A percentile compares a stretch with the other conserved stretches of the same genome.
phyloP scores from a whole-genome alignment of 352 stramenopile genomes.

The Globisporangium echinulatum region DNA sequence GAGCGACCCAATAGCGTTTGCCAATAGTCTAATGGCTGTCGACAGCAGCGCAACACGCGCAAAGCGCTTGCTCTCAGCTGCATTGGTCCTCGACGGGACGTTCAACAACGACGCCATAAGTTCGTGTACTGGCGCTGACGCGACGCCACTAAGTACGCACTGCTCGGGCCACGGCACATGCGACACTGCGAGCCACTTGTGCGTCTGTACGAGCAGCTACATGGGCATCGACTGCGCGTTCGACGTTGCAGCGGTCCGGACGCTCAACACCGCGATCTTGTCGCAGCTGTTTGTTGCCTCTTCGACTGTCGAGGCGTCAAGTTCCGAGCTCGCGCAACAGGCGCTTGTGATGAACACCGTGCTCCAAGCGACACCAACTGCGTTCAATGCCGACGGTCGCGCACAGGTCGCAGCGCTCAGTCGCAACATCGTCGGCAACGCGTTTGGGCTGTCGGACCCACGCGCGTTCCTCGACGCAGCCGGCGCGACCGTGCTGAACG shows the following conservation, averaged over 20 bases:
- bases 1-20: conserved; percentile 30
- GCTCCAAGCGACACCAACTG: conserved; percentile 25
- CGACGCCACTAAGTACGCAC: background rate
- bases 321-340: conserved; percentile 43
- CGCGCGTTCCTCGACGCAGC: conserved; percentile 34
- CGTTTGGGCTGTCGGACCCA: conserved; percentile 31
- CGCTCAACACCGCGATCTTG: conserved; percentile 39
- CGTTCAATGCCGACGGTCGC: conserved; percentile 27
- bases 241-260: conserved; percentile 23
- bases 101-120: conserved; percentile 9
- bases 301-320: conserved; percentile 29
- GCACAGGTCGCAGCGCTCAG: conserved; percentile 32
- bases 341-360: conserved; percentile 39
- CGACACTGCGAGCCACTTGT: conserved; percentile 18
- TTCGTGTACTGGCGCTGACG: conserved; percentile 5
- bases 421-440: conserved; percentile 33
- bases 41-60: conserved; percentile 11
- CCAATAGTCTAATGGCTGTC: conserved; percentile 24
- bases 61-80: conserved; percentile 32
- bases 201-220: conserved; percentile 29
- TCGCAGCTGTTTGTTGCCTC: conserved; percentile 23
- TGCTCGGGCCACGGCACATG: conserved; percentile 34
- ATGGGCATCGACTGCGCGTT: conserved; percentile 42
- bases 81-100: conserved; percentile 38
- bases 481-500: conserved; percentile 30